Percentiles rank a stretch among this genome's conserved stretches.
Evolutionary conservation across 495 filamentous ascomycete species (phyloP).

Genomic region (Daldinia loculata): DNA sequence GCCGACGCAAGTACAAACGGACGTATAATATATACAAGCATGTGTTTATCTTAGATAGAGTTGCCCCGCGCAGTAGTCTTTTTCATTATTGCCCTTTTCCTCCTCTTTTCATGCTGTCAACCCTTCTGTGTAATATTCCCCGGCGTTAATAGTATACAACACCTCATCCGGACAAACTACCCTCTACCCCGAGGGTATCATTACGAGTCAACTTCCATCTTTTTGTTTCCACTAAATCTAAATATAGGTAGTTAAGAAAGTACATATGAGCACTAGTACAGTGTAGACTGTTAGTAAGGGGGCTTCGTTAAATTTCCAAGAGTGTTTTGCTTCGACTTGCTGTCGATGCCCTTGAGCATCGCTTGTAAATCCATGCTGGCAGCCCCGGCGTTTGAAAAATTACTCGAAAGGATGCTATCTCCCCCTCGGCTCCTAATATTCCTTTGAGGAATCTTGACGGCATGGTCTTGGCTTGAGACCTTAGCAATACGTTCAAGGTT

Average conservation of each 20-base stretch:
- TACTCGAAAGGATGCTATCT: conserved; percentile 48
- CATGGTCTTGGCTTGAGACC: conserved; percentile 47
- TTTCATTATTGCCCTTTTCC: conserved; percentile 24
- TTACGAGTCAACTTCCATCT: conserved; percentile 10
- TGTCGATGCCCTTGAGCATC: conserved; percentile 58
- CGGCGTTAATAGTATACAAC: conserved; percentile 30
- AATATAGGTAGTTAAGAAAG: conserved; percentile 10
- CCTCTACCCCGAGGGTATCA: conserved; percentile 13
- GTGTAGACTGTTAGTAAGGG: conserved; percentile 50
- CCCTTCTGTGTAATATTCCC: conserved; percentile 15
- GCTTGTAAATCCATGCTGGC: conserved; percentile 56
- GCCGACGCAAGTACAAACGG: conserved; percentile 18
- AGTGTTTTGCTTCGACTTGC: conserved; percentile 51
- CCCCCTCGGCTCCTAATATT: conserved; percentile 53
- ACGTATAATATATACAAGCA: conserved; percentile 41
- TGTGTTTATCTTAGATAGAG: conserved; percentile 31
- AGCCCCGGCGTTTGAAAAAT: conserved; percentile 42
- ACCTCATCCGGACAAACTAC: background rate
- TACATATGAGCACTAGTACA: conserved; percentile 32
- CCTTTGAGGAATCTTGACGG: conserved; percentile 42
- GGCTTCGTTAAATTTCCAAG: conserved; percentile 54
- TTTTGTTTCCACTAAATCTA: background rate
- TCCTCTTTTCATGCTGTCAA: conserved; percentile 22
- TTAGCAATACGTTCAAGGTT: conserved; percentile 25
- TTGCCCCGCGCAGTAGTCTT: conserved; percentile 31